Percentiles rank a stretch among this genome's conserved stretches.
Conservation (phyloP, 306 rosid genomes). For the Cucurbita pepo region DNA sequence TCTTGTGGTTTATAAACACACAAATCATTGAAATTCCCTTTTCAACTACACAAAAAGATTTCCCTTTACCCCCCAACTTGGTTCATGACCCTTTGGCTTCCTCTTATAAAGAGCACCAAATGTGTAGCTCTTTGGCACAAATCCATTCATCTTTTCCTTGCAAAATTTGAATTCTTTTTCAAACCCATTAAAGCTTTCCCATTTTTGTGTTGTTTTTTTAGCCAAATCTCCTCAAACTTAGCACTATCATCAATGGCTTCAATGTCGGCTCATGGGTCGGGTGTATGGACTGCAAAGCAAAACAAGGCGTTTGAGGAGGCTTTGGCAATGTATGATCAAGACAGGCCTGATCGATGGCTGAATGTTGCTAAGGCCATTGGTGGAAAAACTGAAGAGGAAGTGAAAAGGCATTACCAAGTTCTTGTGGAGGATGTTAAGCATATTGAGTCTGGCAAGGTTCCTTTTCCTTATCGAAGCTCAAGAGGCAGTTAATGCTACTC, state of each 20-base stretch:
- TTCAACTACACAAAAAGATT: neutral
- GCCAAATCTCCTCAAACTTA: too few species aligned
- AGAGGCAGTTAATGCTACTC: neutral
- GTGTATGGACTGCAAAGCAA: constrained; percentile 22
- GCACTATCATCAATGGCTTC: neutral
- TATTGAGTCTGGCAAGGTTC: constrained; percentile 28
- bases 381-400: constrained; percentile 23
- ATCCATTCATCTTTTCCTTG: neutral
- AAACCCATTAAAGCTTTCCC: neutral
- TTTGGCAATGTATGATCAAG: constrained; percentile 23
- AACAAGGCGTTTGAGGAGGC: constrained; percentile 26
- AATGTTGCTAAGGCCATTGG: constrained; percentile 29
- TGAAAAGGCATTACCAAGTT: constrained; percentile 17
- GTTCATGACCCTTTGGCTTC: neutral
- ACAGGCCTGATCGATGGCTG: constrained; percentile 29
- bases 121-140: neutral
- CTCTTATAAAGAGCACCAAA: neutral
- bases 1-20: constrained; percentile 8
- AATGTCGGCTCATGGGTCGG: neutral
- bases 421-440: constrained; percentile 22
- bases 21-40: constrained; percentile 3
- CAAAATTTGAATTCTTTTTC: neutral
- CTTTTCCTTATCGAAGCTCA: constrained; percentile 14
- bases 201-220: too few species aligned
- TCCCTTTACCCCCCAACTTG: neutral